Evolutionary conservation across 108 stramenopile species (phyloP), one percentile per base, ranked within the genome.

Genomic region (Pseudonitzschia pungens): DNA sequence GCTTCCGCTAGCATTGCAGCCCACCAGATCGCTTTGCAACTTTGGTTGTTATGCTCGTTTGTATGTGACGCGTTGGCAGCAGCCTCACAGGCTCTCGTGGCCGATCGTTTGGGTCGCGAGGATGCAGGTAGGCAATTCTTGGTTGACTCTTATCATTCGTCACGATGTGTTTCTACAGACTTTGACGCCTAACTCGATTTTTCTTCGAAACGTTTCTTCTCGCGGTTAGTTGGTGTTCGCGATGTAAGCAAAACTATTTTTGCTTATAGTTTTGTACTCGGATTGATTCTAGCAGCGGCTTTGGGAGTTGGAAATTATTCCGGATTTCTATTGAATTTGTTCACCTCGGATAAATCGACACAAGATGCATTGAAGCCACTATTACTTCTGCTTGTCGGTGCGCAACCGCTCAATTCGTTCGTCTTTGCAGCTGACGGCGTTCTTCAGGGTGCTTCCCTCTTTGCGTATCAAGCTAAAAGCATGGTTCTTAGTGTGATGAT

Each of bases 401-500:
- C 90, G 4, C 90, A 91, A 72, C 90, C 90, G 10, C 74, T 91
- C 22, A 91, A 91, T 71, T 76, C 90, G n/a, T 80, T 89, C 67
- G 90, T 91, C 28, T 91, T 91, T 60, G 83, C 87, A 24, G 90
- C 90, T 27, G 90, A 91, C 74, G 90, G 90, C 5, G 84, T 91
- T 27, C 42, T 91, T 16, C 87, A 91, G 52, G 90, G 90, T 15
- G 90, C 90, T 12, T 78, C 82, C 7, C 86, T 85, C 65, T 91
- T 91, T 78, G 22, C 77, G 6, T 91, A 81, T 71, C 90, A 91
- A 67, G 90, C 90, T 20, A 87, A 84, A 53, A 80, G 80, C 11
- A 91, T 91, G 90, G 84, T 83, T 21, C 41, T 91, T 28, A 87
- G 86, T 77, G 90, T 82, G 21, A 43, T 76, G 4, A 68, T 74